These are phyloP conservation scores for Puccinia horiana DNA, from an alignment of 1,284 basidiomycete species.

Conservation along the genomic window DNA sequence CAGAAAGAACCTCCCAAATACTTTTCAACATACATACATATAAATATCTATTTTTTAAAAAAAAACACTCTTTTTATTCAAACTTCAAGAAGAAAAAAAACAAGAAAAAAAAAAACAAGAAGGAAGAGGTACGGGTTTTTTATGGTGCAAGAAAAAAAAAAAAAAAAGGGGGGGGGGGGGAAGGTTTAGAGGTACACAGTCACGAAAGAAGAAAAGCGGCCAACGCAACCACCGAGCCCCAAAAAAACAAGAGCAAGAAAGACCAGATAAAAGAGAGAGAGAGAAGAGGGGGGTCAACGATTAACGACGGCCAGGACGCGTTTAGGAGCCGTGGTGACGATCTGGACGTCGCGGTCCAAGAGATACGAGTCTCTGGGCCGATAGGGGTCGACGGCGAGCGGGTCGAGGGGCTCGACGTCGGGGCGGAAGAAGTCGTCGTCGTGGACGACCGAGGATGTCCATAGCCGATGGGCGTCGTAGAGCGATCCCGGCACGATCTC, in stretches of 20 bases:
- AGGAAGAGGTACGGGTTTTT: background rate
- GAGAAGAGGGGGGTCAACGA: background rate
- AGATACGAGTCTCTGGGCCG: background rate
- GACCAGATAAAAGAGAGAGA: background rate
- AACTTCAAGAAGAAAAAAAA: background rate
- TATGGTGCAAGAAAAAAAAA: background rate
- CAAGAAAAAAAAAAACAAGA: background rate
- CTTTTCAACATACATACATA: too few relatives aligned
- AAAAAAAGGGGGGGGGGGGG: background rate
- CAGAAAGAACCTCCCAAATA: too few relatives aligned
- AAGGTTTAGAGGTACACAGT: too few relatives aligned
- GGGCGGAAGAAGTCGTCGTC: background rate
- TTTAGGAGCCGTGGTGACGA: conserved; percentile 38
- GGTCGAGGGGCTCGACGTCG: background rate
- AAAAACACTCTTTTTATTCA: too few relatives aligned
- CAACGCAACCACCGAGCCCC: too few relatives aligned
- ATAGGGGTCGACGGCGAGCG: background rate
- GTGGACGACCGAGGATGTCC: background rate
- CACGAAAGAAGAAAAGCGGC: too few relatives aligned
- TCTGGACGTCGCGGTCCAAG: conserved; percentile 29
- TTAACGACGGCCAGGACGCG: conserved; percentile 37
- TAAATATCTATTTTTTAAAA: too few relatives aligned
- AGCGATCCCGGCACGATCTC: too few relatives aligned
- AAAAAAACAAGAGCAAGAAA: background rate
- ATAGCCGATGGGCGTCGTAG: background rate